These are phyloP conservation scores for Buddleja alternifolia DNA, from an alignment of 257 asterid species.

Conservation along the genomic window DNA sequence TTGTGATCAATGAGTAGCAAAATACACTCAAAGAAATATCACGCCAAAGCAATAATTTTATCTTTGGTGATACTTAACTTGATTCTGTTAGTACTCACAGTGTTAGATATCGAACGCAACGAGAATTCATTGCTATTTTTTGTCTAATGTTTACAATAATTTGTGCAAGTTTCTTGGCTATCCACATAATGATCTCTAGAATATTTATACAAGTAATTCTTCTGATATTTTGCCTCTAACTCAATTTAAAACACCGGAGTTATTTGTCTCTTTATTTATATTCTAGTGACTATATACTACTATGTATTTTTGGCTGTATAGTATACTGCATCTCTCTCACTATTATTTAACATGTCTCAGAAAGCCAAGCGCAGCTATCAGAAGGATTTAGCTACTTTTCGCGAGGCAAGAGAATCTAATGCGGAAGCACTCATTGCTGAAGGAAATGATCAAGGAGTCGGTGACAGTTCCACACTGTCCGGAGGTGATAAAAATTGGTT, in stretches of 20 bases:
- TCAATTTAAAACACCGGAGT: conserved; percentile 1
- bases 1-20: conserved; percentile 13
- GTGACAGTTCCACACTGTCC: conserved; percentile 54
- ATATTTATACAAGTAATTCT: conserved; percentile 11
- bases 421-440: conserved; percentile 52
- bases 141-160: not conserved
- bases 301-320: conserved; percentile 3
- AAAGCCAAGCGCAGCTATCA: conserved; percentile 94
- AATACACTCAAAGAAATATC: not conserved
- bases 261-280: not conserved
- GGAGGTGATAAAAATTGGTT: conserved; percentile 55
- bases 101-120: not conserved
- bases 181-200: conserved; percentile 11
- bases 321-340: not conserved
- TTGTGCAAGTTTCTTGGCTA: not conserved
- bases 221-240: not conserved
- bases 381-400: conserved; percentile 76
- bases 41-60: not conserved
- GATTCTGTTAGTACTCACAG: not conserved
- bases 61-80: conserved; percentile 2
- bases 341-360: conserved; percentile 42
- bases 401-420: conserved; percentile 72
- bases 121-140: conserved; percentile 4
- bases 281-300: not conserved
- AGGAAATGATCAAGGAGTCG: conserved; percentile 45